A percentile compares a stretch with the other conserved stretches of the same genome.
These are phyloP conservation scores for Alternaria solani DNA, from an alignment of 2,329 filamentous ascomycete genomes.

Conservation along the genomic window DNA sequence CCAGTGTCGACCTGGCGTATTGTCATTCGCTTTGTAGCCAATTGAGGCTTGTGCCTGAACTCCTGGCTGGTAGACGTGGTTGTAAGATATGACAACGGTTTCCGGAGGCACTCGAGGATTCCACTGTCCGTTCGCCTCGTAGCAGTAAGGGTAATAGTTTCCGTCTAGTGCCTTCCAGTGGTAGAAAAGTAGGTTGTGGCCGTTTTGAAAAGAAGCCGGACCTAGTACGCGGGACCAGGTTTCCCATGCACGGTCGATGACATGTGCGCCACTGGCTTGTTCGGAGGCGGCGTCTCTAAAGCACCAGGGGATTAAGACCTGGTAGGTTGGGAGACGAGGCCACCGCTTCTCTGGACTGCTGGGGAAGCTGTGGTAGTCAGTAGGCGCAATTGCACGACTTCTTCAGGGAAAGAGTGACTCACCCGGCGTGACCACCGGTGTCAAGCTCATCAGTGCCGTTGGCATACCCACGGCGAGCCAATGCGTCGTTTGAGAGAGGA, in stretches of 20 bases:
- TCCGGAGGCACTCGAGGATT: not conserved
- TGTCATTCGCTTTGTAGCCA: not conserved
- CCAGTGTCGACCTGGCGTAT: not conserved
- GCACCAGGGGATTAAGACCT: not conserved
- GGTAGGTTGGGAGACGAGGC: not conserved
- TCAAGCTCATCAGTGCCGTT: not conserved
- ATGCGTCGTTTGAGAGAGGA: not conserved
- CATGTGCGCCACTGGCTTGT: not conserved
- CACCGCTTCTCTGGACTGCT: not conserved
- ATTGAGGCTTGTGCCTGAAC: not conserved
- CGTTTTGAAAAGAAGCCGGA: not conserved
- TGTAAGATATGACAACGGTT: not conserved
- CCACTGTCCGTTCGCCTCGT: not conserved
- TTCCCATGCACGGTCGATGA: not conserved
- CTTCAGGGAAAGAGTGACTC: not conserved
- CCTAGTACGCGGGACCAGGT: not conserved
- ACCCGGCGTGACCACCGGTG: constrained; percentile 1
- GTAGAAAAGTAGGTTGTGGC: not conserved
- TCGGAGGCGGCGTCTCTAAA: not conserved
- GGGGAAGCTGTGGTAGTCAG: not conserved
- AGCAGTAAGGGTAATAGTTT: not conserved
- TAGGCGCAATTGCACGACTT: not conserved
- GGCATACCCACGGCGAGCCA: not conserved
- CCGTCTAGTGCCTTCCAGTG: not conserved
- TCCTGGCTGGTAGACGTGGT: not conserved